A percentile compares a stretch with the other conserved stretches of the same genome.
Evolutionary conservation across 2,329 filamentous ascomycete genomes (phyloP).

Genomic region (Alternaria triticimaculans): DNA sequence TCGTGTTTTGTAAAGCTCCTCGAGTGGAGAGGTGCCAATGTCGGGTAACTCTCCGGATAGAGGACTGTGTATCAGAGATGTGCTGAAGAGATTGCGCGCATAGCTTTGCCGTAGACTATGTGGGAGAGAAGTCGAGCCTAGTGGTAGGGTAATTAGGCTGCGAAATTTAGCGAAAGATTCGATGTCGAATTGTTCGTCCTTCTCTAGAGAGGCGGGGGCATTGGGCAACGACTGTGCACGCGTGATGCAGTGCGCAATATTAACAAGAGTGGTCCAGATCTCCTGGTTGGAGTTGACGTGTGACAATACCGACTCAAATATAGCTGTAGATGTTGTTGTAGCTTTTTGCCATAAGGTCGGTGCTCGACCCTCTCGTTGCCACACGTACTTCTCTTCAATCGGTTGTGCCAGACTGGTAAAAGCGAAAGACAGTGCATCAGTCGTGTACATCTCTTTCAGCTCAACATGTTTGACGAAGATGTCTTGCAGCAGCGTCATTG

Average conservation of each 20-base stretch:
- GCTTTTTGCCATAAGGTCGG: conserved; percentile 80
- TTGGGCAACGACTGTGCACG: conserved; percentile 48
- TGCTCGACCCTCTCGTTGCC: conserved; percentile 73
- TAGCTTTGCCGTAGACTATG: conserved; percentile 73
- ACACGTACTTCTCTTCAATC: conserved; percentile 81
- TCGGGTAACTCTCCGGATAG: conserved; percentile 67
- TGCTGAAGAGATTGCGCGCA: conserved; percentile 77
- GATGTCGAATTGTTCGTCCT: conserved; percentile 84
- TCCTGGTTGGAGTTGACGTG: conserved; percentile 43
- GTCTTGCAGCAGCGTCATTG: conserved; percentile 72
- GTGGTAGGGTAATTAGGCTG: conserved; percentile 73
- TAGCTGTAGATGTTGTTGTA: conserved; percentile 71
- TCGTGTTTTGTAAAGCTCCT: conserved; percentile 68
- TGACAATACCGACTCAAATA: conserved; percentile 71
- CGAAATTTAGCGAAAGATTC: conserved; percentile 72
- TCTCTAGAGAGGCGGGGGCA: conserved; percentile 40
- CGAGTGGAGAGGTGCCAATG: conserved; percentile 60
- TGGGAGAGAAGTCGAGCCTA: conserved; percentile 71
- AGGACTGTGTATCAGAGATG: conserved; percentile 78
- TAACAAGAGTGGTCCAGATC: conserved; percentile 68
- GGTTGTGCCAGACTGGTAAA: conserved; percentile 72
- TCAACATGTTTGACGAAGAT: conserved; percentile 66
- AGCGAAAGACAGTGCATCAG: conserved; percentile 69
- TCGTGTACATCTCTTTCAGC: conserved; percentile 72
- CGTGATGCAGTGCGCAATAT: conserved; percentile 48